Percentiles rank a stretch among this genome's conserved stretches.
These are phyloP conservation scores for Biancaea sappan DNA, from an alignment of 306 rosid species.

Conservation along the genomic window DNA sequence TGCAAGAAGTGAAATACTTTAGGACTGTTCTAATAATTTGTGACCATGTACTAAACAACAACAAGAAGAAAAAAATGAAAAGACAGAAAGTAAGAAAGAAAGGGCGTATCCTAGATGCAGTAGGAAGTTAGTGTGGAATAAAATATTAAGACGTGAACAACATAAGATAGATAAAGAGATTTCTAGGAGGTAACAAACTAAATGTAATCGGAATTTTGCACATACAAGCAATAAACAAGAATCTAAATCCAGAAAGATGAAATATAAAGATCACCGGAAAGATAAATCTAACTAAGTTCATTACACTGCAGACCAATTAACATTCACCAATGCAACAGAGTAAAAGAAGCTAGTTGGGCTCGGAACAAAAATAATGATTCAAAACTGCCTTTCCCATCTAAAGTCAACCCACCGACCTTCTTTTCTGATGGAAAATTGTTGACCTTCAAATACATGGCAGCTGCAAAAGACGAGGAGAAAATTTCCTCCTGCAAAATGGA, in stretches of 20 bases:
- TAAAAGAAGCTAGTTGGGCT: not conserved
- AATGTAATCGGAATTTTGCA: not conserved
- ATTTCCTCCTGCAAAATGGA: conserved; percentile 68
- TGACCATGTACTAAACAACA: not conserved
- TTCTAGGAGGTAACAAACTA: not conserved
- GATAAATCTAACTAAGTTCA: conserved; percentile 2
- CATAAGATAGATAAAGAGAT: not conserved
- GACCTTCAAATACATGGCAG: conserved; percentile 90
- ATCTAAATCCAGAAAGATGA: not conserved
- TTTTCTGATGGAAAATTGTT: conserved; percentile 66
- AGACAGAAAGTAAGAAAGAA: no score
- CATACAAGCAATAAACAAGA: not conserved
- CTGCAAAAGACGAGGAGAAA: conserved; percentile 92
- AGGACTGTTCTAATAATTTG: not conserved
- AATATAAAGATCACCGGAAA: not conserved
- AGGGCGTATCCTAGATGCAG: not conserved
- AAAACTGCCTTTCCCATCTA: not conserved
- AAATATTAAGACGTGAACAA: not conserved
- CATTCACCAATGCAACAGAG: not conserved
- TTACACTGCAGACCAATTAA: not conserved
- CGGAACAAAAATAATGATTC: not conserved
- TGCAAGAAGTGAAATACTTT: not conserved
- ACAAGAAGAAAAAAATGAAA: no score
- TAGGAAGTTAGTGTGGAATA: not conserved
- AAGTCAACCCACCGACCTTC: conserved; percentile 53